Conservation (phyloP, 805 yeast species). For the Candida argentea region DNA sequence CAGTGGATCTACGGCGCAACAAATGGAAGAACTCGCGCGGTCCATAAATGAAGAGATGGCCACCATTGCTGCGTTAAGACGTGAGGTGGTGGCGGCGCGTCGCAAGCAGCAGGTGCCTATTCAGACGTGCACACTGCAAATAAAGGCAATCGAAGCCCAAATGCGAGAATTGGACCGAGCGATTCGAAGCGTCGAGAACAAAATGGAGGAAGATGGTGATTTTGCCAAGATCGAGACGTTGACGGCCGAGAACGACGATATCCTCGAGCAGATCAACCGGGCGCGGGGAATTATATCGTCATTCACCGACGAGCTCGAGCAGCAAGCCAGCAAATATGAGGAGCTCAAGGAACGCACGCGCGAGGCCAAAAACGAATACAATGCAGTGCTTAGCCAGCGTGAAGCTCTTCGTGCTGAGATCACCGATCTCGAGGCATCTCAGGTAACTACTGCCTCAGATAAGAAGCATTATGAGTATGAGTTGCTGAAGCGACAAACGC, state of each 20-base stretch:
- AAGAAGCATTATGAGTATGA: constrained; percentile 6
- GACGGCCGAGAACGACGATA: constrained; percentile 20
- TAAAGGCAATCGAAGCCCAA: constrained; percentile 1
- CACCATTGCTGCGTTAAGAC: constrained; percentile 2
- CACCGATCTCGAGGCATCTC: constrained; percentile 9
- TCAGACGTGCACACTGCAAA: constrained; percentile 6
- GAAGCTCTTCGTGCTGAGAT: constrained; percentile 6
- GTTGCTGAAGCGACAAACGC: constrained; percentile 5
- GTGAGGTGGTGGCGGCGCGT: constrained; percentile 3
- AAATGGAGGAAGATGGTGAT: constrained; percentile 35
- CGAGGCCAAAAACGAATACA: constrained; percentile 4
- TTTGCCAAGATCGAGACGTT: constrained; percentile 31
- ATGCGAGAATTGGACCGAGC: constrained; percentile 6
- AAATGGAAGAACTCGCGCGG: constrained; percentile 7
- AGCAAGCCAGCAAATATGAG: constrained; percentile 3
- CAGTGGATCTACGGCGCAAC: constrained; percentile 6
- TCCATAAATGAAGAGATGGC: constrained; percentile 5
- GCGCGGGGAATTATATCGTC: constrained; percentile 20
- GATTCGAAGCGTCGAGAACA: constrained; percentile 18
- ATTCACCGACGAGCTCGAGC: constrained; percentile 13
- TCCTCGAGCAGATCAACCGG: constrained; percentile 16
- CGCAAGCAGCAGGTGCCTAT: constrained; percentile 4
- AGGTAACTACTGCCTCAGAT: constrained; percentile 6
- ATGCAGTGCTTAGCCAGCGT: constrained; percentile 3
- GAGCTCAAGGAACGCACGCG: constrained; percentile 5